Percentiles rank a stretch among this genome's conserved stretches.
These are phyloP conservation scores for Phialophora tarda DNA, from an alignment of 2,329 filamentous ascomycete genomes.

Conservation along the genomic window DNA sequence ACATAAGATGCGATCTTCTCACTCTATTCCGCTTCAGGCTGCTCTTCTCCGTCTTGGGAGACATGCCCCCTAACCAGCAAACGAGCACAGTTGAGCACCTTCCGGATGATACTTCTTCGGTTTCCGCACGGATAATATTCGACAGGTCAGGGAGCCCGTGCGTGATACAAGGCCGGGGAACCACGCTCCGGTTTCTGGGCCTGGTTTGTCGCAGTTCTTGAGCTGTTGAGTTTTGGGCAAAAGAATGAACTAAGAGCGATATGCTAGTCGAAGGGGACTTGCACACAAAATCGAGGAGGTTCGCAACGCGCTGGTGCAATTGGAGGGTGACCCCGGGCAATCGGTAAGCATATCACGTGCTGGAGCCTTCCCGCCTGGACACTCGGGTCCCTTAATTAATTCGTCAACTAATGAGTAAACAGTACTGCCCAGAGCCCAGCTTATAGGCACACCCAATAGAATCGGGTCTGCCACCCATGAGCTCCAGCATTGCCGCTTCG, in stretches of 20 bases:
- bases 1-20: constrained; percentile 48
- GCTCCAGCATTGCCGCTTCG: not conserved
- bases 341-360: not conserved
- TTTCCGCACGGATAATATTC: not conserved
- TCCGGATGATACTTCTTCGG: not conserved
- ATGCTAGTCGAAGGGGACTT: not conserved
- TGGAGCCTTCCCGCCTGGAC: not conserved
- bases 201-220: not conserved
- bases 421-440: not conserved
- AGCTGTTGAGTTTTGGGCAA: not conserved
- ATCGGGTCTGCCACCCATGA: not conserved
- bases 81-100: constrained; percentile 1
- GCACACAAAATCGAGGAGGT: not conserved
- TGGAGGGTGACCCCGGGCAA: not conserved
- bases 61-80: constrained; percentile 40
- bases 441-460: not conserved
- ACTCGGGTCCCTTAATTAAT: not conserved
- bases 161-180: not conserved
- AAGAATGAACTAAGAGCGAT: not conserved
- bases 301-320: not conserved
- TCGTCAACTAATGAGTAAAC: not conserved
- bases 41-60: constrained; percentile 71
- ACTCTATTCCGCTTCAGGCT: constrained; percentile 83
- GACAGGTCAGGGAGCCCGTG: not conserved
- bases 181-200: not conserved